phyloP scores from a whole-genome alignment of 169 alveolate genomes.

The Cryptosporidium xiaoi region DNA sequence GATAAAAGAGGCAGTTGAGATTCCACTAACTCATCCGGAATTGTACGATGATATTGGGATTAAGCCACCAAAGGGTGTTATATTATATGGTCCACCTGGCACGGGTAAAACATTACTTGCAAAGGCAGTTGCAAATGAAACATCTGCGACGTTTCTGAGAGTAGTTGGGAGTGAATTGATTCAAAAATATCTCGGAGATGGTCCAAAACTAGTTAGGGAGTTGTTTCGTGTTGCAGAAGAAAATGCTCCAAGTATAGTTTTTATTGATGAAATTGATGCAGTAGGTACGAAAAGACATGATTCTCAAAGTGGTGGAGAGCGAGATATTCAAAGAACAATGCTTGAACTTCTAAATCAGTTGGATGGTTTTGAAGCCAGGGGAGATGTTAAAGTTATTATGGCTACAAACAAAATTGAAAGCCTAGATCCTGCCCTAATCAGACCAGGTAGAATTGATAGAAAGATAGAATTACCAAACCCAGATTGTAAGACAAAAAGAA shows the following conservation, averaged over 20 bases:
- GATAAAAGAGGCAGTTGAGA: conserved; percentile 93
- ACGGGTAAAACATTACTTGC: conserved; percentile 94
- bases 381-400: conserved; percentile 98
- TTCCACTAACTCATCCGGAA: conserved; percentile 99
- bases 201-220: conserved; percentile 99
- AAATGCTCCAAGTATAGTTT: conserved; percentile 98
- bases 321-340: conserved; percentile 99
- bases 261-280: conserved; percentile 99
- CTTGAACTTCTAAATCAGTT: conserved; percentile 98
- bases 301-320: conserved; percentile 98
- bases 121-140: conserved; percentile 97
- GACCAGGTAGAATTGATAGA: conserved; percentile 99
- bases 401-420: conserved; percentile 98
- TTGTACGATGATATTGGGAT: conserved; percentile 99
- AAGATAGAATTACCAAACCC: conserved; percentile 99
- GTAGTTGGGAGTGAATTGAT: conserved; percentile 99
- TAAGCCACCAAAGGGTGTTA: conserved; percentile 94
- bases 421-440: conserved; percentile 98
- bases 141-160: conserved; percentile 98
- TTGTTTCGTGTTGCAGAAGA: conserved; percentile 99
- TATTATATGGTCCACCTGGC: conserved; percentile 95
- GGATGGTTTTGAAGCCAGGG: conserved; percentile 99
- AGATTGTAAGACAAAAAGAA: conserved; percentile 95
- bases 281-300: conserved; percentile 97
- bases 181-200: conserved; percentile 98